Conservation (phyloP, 352 stramenopile genomes). For the Saprolegnia parasitica region DNA sequence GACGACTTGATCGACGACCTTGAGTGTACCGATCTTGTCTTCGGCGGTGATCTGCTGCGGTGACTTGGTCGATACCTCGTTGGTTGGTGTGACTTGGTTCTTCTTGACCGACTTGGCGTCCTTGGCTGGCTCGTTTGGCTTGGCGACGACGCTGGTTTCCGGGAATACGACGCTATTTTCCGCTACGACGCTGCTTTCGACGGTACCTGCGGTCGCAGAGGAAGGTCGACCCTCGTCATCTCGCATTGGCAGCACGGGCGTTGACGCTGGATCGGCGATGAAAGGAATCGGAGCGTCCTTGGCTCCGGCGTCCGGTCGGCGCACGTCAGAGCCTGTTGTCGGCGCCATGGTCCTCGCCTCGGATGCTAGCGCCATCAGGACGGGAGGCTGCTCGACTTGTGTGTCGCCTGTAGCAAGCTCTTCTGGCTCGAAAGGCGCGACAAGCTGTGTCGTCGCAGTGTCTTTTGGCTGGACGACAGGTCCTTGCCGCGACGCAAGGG, state of each 20-base stretch:
- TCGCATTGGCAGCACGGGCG: not conserved
- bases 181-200: not conserved
- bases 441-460: too few species aligned
- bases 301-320: too few species aligned
- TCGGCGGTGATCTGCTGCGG: not conserved
- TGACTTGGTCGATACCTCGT: not conserved
- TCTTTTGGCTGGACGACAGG: too few species aligned
- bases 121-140: not conserved
- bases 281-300: not conserved
- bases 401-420: too few species aligned
- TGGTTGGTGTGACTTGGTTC: conserved; percentile 12
- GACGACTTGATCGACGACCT: conserved; percentile 17
- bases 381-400: too few species aligned
- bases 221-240: not conserved
- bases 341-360: too few species aligned
- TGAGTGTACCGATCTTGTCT: conserved; percentile 10
- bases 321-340: too few species aligned
- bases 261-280: not conserved
- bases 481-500: too few species aligned
- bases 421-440: too few species aligned
- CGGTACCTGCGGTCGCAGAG: not conserved
- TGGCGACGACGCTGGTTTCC: not conserved
- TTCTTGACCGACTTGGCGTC: conserved; percentile 4
- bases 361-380: too few species aligned
- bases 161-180: not conserved